Evolutionary conservation across 805 yeast species (phyloP).

Genomic region (Teunomyces funiuensis): DNA sequence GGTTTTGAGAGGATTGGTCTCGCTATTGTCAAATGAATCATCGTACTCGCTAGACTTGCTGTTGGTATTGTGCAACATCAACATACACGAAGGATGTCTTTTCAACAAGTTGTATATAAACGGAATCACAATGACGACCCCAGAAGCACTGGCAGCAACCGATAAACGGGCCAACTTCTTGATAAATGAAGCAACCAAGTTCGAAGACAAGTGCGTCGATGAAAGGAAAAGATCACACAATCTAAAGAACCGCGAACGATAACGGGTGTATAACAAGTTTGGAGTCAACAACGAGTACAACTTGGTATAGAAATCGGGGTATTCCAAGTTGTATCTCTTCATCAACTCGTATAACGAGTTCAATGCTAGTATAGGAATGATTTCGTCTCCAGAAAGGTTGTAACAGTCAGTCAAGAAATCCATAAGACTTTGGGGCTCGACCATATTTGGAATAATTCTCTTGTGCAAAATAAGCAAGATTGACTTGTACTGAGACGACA

Average conservation of each 20-base stretch:
- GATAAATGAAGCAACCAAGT: slow-evolving; percentile 84
- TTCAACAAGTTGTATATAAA: slow-evolving; percentile 85
- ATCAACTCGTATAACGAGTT: slow-evolving; percentile 87
- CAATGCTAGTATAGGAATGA: slow-evolving; percentile 73
- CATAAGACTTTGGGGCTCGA: slow-evolving; percentile 81
- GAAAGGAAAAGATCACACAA: slow-evolving; percentile 80
- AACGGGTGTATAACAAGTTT: slow-evolving; percentile 69
- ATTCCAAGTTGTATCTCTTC: slow-evolving; percentile 79
- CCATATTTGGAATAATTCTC: slow-evolving; percentile 76
- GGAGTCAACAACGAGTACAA: slow-evolving; percentile 79
- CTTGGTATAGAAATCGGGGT: slow-evolving; percentile 85
- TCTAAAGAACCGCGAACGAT: slow-evolving; percentile 85
- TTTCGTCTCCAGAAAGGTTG: slow-evolving; percentile 43
- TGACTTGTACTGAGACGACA: slow-evolving; percentile 63
- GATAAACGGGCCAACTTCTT: slow-evolving; percentile 76
- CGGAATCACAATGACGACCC: slow-evolving; percentile 85
- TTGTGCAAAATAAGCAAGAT: slow-evolving; percentile 74
- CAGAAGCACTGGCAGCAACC: slow-evolving; percentile 80
- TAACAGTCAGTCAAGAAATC: slow-evolving; percentile 91
- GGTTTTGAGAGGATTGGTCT: slow-evolving; percentile 73
- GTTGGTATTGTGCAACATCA: slow-evolving; percentile 64
- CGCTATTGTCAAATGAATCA: slow-evolving; percentile 70
- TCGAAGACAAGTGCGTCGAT: slow-evolving; percentile 83
- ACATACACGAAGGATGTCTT: slow-evolving; percentile 93
- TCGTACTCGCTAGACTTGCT: slow-evolving; percentile 20